Evolutionary conservation across 129 eudicot species (phyloP).

Genomic region (Apium graveolens): DNA sequence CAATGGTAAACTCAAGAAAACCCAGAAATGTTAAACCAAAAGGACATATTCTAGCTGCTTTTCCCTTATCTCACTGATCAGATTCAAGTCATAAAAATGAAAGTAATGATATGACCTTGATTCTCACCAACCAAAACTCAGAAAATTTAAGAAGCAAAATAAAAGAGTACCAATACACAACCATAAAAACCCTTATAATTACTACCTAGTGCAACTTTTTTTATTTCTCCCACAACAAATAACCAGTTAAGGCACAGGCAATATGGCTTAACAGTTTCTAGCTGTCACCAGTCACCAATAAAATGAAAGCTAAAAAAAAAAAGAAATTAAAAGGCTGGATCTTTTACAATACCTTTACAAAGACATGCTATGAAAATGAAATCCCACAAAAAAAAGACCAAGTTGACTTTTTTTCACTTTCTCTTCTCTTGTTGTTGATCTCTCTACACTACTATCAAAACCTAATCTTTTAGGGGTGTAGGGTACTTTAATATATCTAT

Average conservation of each 20-base stretch:
- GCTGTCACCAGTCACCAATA: background rate
- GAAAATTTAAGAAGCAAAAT: slow-evolving; percentile 2
- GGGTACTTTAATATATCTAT: slow-evolving; percentile 19
- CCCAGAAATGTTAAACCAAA: background rate
- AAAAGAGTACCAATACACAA: background rate
- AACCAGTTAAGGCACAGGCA: slow-evolving; percentile 4
- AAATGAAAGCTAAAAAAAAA: background rate
- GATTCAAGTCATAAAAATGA: slow-evolving; percentile 5
- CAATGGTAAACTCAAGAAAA: background rate
- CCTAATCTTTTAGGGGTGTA: background rate
- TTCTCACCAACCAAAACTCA: slow-evolving; percentile 8
- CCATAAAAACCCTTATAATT: slow-evolving; percentile 3
- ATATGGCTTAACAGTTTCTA: slow-evolving; percentile 3
- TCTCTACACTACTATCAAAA: background rate
- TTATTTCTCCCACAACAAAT: background rate
- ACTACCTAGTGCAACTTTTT: background rate
- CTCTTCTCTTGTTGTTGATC: background rate
- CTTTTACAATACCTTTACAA: background rate
- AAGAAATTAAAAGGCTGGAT: background rate
- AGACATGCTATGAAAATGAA: background rate
- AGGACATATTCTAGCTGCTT: background rate
- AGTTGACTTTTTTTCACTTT: slow-evolving; percentile 1
- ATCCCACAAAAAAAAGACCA: background rate
- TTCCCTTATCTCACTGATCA: background rate
- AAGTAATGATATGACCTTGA: slow-evolving; percentile 1